Evolutionary conservation across 345 rosid genomes (phyloP).

Genomic region (Pistacia vera): DNA sequence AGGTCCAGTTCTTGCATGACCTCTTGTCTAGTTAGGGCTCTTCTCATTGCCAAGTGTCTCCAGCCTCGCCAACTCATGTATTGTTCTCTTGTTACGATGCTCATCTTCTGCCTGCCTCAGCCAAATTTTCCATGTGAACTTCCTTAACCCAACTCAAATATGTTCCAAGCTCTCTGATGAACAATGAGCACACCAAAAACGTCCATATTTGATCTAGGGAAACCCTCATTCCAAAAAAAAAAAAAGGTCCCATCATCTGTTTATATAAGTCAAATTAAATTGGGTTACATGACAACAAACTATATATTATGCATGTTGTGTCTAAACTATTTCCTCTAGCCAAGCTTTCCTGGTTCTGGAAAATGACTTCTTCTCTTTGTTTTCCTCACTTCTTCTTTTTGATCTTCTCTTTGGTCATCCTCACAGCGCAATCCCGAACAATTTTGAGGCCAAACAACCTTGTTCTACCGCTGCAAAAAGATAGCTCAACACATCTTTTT

Average conservation of each 20-base stretch:
- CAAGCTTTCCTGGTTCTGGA: background rate
- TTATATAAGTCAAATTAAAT: too few relatives aligned
- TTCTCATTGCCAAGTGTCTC: conserved; percentile 18
- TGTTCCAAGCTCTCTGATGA: conserved; percentile 10
- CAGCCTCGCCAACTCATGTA: conserved; percentile 11
- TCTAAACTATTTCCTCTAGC: too few relatives aligned
- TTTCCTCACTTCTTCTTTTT: conserved; percentile 8
- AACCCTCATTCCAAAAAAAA: background rate
- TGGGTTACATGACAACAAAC: too few relatives aligned
- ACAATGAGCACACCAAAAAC: conserved; percentile 3
- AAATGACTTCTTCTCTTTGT: conserved; percentile 26
- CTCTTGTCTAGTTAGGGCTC: background rate
- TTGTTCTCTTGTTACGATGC: conserved; percentile 12
- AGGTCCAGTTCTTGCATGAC: conserved; percentile 4
- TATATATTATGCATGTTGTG: background rate
- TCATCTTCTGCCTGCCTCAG: conserved; percentile 3
- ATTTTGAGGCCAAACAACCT: conserved; percentile 20
- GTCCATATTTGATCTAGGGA: background rate
- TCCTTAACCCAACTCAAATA: background rate
- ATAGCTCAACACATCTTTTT: conserved; percentile 27
- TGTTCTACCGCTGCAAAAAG: conserved; percentile 25
- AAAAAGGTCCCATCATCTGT: background rate
- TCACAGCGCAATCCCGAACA: conserved; percentile 8
- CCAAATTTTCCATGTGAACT: conserved; percentile 19
- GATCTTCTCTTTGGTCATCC: background rate